phyloP scores from a whole-genome alignment of 768 basidiomycete species.

The Hygrophoropsis aurantiaca region DNA sequence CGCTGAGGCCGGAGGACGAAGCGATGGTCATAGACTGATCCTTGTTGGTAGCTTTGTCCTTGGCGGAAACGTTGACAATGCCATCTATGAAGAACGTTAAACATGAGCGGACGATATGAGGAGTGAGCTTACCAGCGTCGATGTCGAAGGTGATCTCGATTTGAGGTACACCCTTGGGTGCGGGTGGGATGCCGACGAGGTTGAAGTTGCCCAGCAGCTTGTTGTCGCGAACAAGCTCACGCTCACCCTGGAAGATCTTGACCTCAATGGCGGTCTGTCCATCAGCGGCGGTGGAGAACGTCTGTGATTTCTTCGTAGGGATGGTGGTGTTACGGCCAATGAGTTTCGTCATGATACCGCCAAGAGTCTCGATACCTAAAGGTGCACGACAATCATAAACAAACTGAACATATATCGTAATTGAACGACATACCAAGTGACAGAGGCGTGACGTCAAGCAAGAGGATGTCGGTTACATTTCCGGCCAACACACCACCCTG shows the following conservation, averaged over 20 bases:
- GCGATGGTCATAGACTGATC: slow-evolving; percentile 97
- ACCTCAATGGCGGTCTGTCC: slow-evolving; percentile 99
- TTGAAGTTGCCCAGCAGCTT: slow-evolving; percentile 99
- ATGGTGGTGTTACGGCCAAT: slow-evolving; percentile 99
- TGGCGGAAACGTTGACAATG: slow-evolving; percentile 96
- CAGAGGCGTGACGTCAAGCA: slow-evolving; percentile 94
- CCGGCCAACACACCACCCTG: slow-evolving; percentile 98
- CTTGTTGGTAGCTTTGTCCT: slow-evolving; percentile 90
- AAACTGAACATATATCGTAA: background rate
- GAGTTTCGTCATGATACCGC: slow-evolving; percentile 99
- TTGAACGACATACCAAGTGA: slow-evolving; percentile 71
- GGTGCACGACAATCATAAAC: slow-evolving; percentile 1
- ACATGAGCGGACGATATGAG: background rate
- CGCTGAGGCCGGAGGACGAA: slow-evolving; percentile 92
- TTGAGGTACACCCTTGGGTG: slow-evolving; percentile 74
- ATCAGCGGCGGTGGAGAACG: slow-evolving; percentile 98
- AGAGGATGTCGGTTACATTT: slow-evolving; percentile 92
- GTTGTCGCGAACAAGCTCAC: slow-evolving; percentile 97
- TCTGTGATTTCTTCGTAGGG: slow-evolving; percentile 99
- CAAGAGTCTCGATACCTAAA: slow-evolving; percentile 92
- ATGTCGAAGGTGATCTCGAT: slow-evolving; percentile 94
- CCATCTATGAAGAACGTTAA: slow-evolving; percentile 52
- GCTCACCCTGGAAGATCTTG: slow-evolving; percentile 99
- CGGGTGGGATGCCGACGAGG: slow-evolving; percentile 93
- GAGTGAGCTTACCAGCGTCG: slow-evolving; percentile 68